phyloP scores from a whole-genome alignment of 768 basidiomycete species.

The Russula sp. region DNA sequence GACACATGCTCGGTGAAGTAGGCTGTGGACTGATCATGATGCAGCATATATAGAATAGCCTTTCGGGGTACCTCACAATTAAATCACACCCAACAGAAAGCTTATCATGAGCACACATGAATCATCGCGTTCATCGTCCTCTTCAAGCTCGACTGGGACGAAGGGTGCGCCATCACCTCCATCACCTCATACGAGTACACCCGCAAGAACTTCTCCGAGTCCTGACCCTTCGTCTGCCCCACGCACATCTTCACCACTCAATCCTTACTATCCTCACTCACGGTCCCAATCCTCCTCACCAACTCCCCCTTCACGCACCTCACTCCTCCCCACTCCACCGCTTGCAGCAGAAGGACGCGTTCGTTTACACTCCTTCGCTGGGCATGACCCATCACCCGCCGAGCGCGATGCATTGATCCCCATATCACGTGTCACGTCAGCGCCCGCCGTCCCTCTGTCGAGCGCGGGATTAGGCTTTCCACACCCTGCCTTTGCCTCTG shows the following conservation, averaged over 20 bases:
- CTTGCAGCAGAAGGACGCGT: not conserved
- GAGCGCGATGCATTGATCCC: not conserved
- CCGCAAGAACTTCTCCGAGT: not conserved
- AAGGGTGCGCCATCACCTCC: not conserved
- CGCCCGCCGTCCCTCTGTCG: not conserved
- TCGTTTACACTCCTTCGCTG: not conserved
- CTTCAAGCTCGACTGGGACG: not conserved
- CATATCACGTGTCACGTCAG: constrained; percentile 12
- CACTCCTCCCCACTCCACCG: constrained; percentile 5
- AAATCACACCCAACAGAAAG: not conserved
- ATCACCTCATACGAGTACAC: not conserved
- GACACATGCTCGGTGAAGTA: not conserved
- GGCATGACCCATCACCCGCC: not conserved
- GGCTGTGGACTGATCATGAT: not conserved
- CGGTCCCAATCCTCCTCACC: constrained; percentile 4
- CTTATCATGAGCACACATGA: not conserved
- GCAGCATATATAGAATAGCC: not conserved
- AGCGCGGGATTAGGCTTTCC: not conserved
- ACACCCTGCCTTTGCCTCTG: constrained; percentile 11
- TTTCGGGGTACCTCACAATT: not conserved
- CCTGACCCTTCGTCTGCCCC: not conserved
- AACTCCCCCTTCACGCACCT: not conserved
- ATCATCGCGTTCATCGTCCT: not conserved
- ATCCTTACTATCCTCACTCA: constrained; percentile 1
- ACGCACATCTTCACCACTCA: constrained; percentile 10